phyloP scores from a whole-genome alignment of 495 filamentous ascomycete genomes.

The Copromyces sp. region DNA sequence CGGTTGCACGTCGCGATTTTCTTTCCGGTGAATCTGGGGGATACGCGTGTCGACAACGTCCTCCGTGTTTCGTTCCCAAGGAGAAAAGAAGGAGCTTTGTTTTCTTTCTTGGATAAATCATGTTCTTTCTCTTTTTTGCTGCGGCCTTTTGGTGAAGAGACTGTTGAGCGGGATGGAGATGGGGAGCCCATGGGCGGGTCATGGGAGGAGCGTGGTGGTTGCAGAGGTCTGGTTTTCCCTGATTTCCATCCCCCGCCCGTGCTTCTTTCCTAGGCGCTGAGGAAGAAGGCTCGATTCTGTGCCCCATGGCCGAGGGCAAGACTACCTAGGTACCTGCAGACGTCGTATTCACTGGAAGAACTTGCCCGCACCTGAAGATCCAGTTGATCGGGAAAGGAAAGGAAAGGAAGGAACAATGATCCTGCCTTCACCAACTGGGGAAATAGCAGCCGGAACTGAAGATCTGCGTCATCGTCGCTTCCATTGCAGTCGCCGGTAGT shows the following conservation, averaged over 20 bases:
- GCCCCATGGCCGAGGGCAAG: background rate
- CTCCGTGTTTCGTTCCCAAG: background rate
- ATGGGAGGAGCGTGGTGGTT: conserved; percentile 73
- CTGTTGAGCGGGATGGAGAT: conserved; percentile 81
- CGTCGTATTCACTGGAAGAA: background rate
- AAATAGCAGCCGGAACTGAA: background rate
- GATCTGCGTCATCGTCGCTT: background rate
- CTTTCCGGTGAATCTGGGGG: background rate
- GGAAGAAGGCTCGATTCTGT: background rate
- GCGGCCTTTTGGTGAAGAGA: conserved; percentile 50
- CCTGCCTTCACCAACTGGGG: background rate
- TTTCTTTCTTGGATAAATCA: background rate
- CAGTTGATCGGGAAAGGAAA: background rate
- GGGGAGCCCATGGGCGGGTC: conserved; percentile 68
- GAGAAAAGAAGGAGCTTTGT: background rate
- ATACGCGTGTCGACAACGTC: background rate
- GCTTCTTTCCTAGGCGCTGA: background rate
- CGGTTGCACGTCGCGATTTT: background rate
- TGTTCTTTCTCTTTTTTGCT: background rate
- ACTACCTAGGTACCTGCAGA: background rate
- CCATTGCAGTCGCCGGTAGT: background rate
- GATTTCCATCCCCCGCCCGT: background rate
- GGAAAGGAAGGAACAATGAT: background rate
- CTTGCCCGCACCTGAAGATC: background rate
- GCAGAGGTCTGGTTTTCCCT: conserved; percentile 42